phyloP scores from a whole-genome alignment of 139 green algal genomes.

The Helicosporidium sp. region DNA sequence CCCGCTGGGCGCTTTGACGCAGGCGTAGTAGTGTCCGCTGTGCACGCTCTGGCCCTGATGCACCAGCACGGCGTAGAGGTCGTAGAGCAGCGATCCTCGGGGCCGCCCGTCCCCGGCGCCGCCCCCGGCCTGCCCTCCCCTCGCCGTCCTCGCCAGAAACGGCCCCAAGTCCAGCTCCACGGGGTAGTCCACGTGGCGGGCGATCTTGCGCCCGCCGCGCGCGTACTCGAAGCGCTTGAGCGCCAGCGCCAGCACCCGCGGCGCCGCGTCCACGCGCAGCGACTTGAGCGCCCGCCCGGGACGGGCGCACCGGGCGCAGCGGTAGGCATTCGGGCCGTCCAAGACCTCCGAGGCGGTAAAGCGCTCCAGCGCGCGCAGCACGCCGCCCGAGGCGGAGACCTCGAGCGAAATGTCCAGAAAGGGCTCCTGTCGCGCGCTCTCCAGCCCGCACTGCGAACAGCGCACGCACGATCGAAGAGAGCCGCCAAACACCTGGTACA shows the following conservation, averaged over 20 bases:
- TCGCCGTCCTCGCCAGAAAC: constrained; percentile 44
- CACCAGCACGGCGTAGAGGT: constrained; percentile 78
- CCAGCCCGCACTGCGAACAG: constrained; percentile 59
- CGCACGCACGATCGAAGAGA: constrained; percentile 59
- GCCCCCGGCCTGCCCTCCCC: background rate
- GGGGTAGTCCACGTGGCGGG: constrained; percentile 59
- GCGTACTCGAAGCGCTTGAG: constrained; percentile 80
- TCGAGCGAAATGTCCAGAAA: constrained; percentile 85
- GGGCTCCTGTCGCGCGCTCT: constrained; percentile 63
- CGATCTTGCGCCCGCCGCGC: constrained; percentile 55
- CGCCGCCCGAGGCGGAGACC: constrained; percentile 37
- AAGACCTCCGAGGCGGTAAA: constrained; percentile 60
- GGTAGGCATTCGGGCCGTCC: constrained; percentile 75
- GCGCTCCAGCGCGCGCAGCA: constrained; percentile 36
- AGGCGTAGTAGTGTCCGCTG: constrained; percentile 77
- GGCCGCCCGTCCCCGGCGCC: constrained; percentile 1
- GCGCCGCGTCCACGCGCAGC: constrained; percentile 54
- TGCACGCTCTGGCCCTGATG: constrained; percentile 62
- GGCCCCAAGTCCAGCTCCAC: constrained; percentile 51
- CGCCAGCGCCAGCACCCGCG: constrained; percentile 69
- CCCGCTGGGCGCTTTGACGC: constrained; percentile 48
- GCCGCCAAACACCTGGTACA: constrained; percentile 79
- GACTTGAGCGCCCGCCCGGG: constrained; percentile 54
- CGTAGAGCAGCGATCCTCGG: constrained; percentile 31
- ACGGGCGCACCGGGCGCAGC: constrained; percentile 47